These are phyloP conservation scores for Laburnicola sp. DNA, from an alignment of 2,329 filamentous ascomycete genomes.

Conservation along the genomic window DNA sequence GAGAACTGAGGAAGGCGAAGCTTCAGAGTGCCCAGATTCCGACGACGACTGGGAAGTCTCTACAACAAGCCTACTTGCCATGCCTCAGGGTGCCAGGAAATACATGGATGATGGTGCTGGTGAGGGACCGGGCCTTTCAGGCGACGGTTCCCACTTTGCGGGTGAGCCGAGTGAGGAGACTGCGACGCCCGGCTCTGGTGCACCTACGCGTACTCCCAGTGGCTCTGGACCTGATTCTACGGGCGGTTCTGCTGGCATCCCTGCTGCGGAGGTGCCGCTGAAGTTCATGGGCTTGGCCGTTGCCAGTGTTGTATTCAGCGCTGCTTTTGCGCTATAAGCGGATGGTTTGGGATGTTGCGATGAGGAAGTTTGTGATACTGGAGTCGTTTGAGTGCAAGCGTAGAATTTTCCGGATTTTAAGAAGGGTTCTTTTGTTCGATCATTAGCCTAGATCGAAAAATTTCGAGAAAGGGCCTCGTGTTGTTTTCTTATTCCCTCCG, in stretches of 20 bases:
- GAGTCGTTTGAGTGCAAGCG: too few relatives aligned
- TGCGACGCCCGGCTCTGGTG: conserved; percentile 35
- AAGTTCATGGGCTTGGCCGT: conserved; percentile 35
- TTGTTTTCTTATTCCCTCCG: too few relatives aligned
- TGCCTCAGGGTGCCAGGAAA: conserved; percentile 58
- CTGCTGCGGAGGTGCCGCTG: conserved; percentile 31
- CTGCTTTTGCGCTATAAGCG: conserved; percentile 35
- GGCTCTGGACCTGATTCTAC: conserved; percentile 8
- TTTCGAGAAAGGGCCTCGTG: too few relatives aligned
- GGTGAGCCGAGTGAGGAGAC: conserved; percentile 33
- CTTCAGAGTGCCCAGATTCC: conserved; percentile 59
- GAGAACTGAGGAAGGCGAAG: conserved; percentile 53
- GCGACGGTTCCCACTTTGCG: conserved; percentile 47
- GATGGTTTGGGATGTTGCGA: too few relatives aligned
- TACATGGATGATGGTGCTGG: conserved; percentile 63
- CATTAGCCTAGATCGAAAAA: too few relatives aligned
- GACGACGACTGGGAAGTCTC: conserved; percentile 60
- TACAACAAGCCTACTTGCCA: conserved; percentile 57
- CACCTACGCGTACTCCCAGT: conserved; percentile 29
- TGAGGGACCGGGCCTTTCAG: conserved; percentile 58
- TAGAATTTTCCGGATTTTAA: too few relatives aligned
- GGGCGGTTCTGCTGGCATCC: conserved; percentile 19
- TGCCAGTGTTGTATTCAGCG: conserved; percentile 38
- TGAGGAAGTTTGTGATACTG: too few relatives aligned
- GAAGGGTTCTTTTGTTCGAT: too few relatives aligned